These are phyloP conservation scores for Penicillium capsulatum DNA, from an alignment of 2,329 filamentous ascomycete genomes.

Conservation along the genomic window DNA sequence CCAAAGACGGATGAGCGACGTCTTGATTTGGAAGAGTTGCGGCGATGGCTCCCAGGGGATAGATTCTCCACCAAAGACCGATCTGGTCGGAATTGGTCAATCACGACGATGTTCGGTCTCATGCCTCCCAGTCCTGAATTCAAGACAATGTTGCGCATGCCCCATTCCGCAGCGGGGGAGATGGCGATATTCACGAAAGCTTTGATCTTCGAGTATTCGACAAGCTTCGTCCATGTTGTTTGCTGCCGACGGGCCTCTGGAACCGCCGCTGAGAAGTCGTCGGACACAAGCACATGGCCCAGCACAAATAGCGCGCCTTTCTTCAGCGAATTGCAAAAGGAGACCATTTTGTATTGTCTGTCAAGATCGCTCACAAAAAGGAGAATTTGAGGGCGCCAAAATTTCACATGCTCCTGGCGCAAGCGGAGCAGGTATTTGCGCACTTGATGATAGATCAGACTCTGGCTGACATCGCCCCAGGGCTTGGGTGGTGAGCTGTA, in stretches of 20 bases:
- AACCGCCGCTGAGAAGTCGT: conserved; percentile 73
- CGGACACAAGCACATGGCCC: conserved; percentile 80
- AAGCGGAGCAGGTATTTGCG: conserved; percentile 81
- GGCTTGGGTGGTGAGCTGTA: conserved; percentile 80
- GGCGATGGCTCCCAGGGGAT: conserved; percentile 28
- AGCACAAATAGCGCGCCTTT: conserved; percentile 82
- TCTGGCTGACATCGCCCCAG: conserved; percentile 88
- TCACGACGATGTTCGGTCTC: conserved; percentile 80
- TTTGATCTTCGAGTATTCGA: conserved; percentile 81
- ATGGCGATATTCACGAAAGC: conserved; percentile 85
- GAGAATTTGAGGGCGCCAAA: conserved; percentile 85
- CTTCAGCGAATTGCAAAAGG: conserved; percentile 88
- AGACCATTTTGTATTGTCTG: conserved; percentile 76
- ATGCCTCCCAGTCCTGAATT: conserved; percentile 81
- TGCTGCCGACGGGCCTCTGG: conserved; percentile 79
- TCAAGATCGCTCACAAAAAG: conserved; percentile 78
- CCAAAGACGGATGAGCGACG: conserved; percentile 15
- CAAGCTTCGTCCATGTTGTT: conserved; percentile 77
- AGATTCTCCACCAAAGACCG: conserved; percentile 57
- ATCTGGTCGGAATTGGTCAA: conserved; percentile 67
- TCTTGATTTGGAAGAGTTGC: conserved; percentile 25
- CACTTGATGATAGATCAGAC: conserved; percentile 82
- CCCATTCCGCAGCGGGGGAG: conserved; percentile 79
- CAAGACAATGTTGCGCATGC: conserved; percentile 74
- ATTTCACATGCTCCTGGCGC: conserved; percentile 84